phyloP scores from a whole-genome alignment of 306 rosid genomes.

The Cucurbita maxima region DNA sequence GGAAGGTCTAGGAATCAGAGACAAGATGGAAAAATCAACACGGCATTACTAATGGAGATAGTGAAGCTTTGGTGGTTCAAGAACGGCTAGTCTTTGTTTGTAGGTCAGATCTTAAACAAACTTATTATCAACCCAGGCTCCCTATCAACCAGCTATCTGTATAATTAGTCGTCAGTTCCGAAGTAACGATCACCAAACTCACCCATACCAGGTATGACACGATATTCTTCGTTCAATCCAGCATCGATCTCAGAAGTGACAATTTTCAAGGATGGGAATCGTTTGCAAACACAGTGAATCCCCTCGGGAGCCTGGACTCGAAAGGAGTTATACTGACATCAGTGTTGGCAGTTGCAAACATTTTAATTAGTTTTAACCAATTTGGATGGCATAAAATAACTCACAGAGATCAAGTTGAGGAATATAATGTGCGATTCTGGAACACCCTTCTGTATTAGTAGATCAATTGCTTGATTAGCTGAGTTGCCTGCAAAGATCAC shows the following conservation, averaged over 20 bases:
- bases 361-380: neutral
- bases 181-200: slow-evolving; percentile 96
- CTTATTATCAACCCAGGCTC: too few relatives aligned
- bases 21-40: neutral
- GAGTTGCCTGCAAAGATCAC: slow-evolving; percentile 53
- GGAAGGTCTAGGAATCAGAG: neutral
- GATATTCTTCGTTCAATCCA: slow-evolving; percentile 59
- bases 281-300: slow-evolving; percentile 72
- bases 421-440: slow-evolving; percentile 89
- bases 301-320: slow-evolving; percentile 84
- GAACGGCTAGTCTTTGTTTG: neutral
- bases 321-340: slow-evolving; percentile 1
- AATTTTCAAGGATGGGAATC: slow-evolving; percentile 76
- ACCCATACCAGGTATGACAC: slow-evolving; percentile 86
- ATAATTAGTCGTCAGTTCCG: slow-evolving; percentile 54
- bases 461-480: slow-evolving; percentile 91
- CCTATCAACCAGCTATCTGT: neutral
- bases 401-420: slow-evolving; percentile 83
- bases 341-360: neutral
- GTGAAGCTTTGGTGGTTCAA: neutral
- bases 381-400: slow-evolving; percentile 17
- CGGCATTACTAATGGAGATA: neutral
- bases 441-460: slow-evolving; percentile 86
- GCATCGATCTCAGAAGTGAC: slow-evolving; percentile 94
- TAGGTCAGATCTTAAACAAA: too few relatives aligned